Evolutionary conservation across 257 asterid genomes (phyloP).

Genomic region (Solanum ossicruentum): DNA sequence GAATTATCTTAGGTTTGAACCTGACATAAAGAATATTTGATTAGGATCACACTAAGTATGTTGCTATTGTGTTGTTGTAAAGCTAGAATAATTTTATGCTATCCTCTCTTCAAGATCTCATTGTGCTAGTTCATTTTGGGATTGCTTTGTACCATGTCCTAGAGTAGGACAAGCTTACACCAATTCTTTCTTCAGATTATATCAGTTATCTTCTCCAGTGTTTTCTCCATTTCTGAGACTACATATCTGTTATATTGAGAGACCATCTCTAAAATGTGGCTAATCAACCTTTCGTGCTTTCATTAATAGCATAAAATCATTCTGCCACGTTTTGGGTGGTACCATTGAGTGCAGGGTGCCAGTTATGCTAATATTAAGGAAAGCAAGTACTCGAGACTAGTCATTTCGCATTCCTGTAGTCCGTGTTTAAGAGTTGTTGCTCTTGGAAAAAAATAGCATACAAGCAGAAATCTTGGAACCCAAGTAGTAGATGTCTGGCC

Average conservation of each 20-base stretch:
- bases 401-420: neutral
- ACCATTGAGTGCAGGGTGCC: neutral
- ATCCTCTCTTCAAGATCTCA: neutral
- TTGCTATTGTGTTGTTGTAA: neutral
- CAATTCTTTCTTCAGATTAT: neutral
- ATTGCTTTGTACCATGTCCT: neutral
- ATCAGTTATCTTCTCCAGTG: neutral
- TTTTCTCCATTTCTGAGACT: neutral
- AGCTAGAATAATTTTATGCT: neutral
- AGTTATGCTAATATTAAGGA: neutral
- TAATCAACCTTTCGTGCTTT: neutral
- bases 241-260: neutral
- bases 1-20: neutral
- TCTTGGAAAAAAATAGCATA: neutral
- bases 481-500: neutral
- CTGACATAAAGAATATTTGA: neutral
- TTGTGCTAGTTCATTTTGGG: neutral
- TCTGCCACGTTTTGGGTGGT: neutral
- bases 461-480: neutral
- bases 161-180: neutral
- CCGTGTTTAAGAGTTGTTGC: neutral
- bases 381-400: neutral
- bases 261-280: neutral
- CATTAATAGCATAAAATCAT: neutral
- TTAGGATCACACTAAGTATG: neutral